A percentile compares a stretch with the other conserved stretches of the same genome.
Conservation (phyloP, 306 rosid species). For the Glycine tomentella region DNA sequence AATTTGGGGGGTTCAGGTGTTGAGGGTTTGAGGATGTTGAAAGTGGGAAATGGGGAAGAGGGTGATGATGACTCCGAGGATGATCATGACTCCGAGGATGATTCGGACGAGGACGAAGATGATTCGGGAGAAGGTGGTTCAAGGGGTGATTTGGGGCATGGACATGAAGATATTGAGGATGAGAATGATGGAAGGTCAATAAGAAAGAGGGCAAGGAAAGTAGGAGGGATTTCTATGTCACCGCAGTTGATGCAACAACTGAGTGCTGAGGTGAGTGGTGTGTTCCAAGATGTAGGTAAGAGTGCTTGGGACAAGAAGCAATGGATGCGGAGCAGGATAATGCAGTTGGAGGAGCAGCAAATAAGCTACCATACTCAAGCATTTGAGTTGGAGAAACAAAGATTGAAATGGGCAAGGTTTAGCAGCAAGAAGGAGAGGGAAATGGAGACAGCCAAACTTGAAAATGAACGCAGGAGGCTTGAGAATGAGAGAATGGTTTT, state of each 20-base stretch:
- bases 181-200: conserved; percentile 57
- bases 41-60: conserved; percentile 52
- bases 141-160: conserved; percentile 53
- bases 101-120: conserved; percentile 65
- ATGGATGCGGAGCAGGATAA: conserved; percentile 65
- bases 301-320: conserved; percentile 82
- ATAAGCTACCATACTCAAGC: conserved; percentile 55
- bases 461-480: conserved; percentile 63
- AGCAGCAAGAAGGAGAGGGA: conserved; percentile 92
- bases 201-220: conserved; percentile 56
- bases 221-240: conserved; percentile 16
- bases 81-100: conserved; percentile 59
- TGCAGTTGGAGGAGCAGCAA: conserved; percentile 77
- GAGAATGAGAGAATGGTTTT: conserved; percentile 82
- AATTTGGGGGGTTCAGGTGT: conserved; percentile 40
- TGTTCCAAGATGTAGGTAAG: conserved; percentile 69
- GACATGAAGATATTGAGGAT: conserved; percentile 61
- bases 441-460: conserved; percentile 83
- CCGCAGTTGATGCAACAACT: conserved; percentile 55
- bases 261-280: conserved; percentile 58
- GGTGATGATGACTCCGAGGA: conserved; percentile 56
- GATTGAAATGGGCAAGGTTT: conserved; percentile 83
- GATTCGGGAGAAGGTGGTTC: conserved; percentile 62
- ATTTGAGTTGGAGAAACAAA: conserved; percentile 80
- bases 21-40: conserved; percentile 47